Percentiles rank a stretch among this genome's conserved stretches.
These are phyloP conservation scores for Mycena filopes DNA, from an alignment of 768 basidiomycete species.

Conservation along the genomic window DNA sequence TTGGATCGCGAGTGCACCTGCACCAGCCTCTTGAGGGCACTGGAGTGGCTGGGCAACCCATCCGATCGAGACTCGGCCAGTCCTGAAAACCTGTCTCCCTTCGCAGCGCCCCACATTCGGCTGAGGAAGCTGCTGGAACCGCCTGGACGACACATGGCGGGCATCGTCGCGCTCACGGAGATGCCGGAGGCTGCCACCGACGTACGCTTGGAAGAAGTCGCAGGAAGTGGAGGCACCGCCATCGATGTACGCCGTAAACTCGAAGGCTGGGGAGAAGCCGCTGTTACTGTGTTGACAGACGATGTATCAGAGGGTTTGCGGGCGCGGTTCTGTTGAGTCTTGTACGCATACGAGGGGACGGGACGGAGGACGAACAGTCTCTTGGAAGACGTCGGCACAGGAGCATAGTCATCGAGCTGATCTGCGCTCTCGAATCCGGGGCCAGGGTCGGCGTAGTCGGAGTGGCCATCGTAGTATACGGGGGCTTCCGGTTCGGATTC, in stretches of 20 bases:
- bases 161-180: slow-evolving; percentile 50
- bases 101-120: slow-evolving; percentile 80
- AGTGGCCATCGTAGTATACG: slow-evolving; percentile 45
- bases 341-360: slow-evolving; percentile 55
- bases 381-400: slow-evolving; percentile 40
- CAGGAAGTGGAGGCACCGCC: slow-evolving; percentile 36
- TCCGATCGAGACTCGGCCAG: slow-evolving; percentile 31
- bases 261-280: slow-evolving; percentile 37
- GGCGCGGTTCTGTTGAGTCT: slow-evolving; percentile 42
- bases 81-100: slow-evolving; percentile 38
- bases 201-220: slow-evolving; percentile 29
- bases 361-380: slow-evolving; percentile 60
- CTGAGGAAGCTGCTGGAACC: slow-evolving; percentile 67
- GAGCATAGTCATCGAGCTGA: slow-evolving; percentile 19
- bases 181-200: slow-evolving; percentile 25
- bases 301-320: slow-evolving; percentile 64
- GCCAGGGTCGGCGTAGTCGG: slow-evolving; percentile 39
- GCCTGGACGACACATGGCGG: slow-evolving; percentile 44
- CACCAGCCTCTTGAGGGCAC: slow-evolving; percentile 45
- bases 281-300: slow-evolving; percentile 60
- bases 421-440: slow-evolving; percentile 26
- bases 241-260: slow-evolving; percentile 29
- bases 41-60: slow-evolving; percentile 28
- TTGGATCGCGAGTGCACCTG: slow-evolving; percentile 42
- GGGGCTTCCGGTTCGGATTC: slow-evolving; percentile 48